Base-by-base conservation (phyloP, 1,284 basidiomycete genomes). In the Agaricales sp. region DNA sequence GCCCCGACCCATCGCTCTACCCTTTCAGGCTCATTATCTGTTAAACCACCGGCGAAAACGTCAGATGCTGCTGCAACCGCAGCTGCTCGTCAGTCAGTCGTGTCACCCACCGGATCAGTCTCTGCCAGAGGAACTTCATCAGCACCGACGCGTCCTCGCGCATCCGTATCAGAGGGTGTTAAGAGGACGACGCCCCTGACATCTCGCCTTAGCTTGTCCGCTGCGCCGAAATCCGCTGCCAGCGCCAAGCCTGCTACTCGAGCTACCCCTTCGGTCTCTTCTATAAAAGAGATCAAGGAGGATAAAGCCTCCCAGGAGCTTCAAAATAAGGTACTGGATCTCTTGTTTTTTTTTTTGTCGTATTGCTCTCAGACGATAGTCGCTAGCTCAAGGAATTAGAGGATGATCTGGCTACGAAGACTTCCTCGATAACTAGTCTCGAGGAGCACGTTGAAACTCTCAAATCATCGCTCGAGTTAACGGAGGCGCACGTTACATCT, bases 281-380 rank as follows among this genome's bases (percentile, higher is more conserved):
- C 85, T 2, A 78, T 87, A 51, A 75, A 69, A 52, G 86, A 86
- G 57, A 68, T 82, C 11, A 77, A 74, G 54, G 81, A 79, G 54
- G 79, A 80, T 55, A 75, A 75, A 56, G 70, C 63, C 14, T 54
- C 77, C 20, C 71, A 74, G 49, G 80, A 78, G 48, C 56, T 87
- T 19, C 78, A 82, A 60, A 65, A 59, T 49, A 80, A 86, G 74
- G 85, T 78, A 58, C 45, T 65, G 44, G 19, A 3, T 57, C 52
- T 53, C 26, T 51, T 47, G 19, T 46, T n/a, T 43, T 39, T 50
- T 49, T 57, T 30, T 58, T 50, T 39, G 51, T 38, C 53, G 48
- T 50, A 48, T 46, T 43, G 24, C 22, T 51, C 45, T 49, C n/a
- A n/a, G n/a, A n/a, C n/a, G n/a, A n/a, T n/a, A n/a, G n/a, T n/a